Conservation (phyloP, 2,329 filamentous ascomycete species). For the Byssochlamys sp. region DNA sequence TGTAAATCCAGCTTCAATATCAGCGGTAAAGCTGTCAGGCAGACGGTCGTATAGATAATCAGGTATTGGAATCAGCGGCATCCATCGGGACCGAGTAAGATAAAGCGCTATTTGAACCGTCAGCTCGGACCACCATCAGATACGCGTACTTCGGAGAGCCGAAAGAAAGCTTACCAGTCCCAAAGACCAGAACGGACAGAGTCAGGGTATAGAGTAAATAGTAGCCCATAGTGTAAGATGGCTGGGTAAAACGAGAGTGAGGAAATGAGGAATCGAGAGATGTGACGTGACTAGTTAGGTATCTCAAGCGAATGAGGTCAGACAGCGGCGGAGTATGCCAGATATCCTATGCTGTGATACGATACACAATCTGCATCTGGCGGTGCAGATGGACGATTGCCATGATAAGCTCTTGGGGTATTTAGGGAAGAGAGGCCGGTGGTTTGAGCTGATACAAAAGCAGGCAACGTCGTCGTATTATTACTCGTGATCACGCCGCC, state of each 20-base stretch:
- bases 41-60: slow-evolving; percentile 68
- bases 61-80: slow-evolving; percentile 56
- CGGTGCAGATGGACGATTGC: not conserved
- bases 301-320: not conserved
- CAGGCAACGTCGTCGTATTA: not conserved
- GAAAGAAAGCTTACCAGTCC: slow-evolving; percentile 49
- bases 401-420: not conserved
- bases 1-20: slow-evolving; percentile 79
- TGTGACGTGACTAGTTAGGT: not conserved
- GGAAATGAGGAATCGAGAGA: not conserved
- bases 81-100: slow-evolving; percentile 70
- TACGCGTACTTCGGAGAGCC: slow-evolving; percentile 2
- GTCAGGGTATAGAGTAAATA: slow-evolving; percentile 68
- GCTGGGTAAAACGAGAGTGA: not conserved
- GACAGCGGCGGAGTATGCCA: not conserved
- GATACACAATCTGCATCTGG: not conserved
- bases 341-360: not conserved
- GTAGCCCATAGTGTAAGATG: slow-evolving; percentile 52
- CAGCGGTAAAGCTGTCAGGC: slow-evolving; percentile 65
- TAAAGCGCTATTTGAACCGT: slow-evolving; percentile 52
- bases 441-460: not conserved
- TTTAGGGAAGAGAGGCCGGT: not conserved
- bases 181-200: slow-evolving; percentile 60
- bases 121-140: slow-evolving; percentile 7
- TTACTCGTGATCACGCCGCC: not conserved